A percentile compares a stretch with the other conserved stretches of the same genome.
phyloP scores from a whole-genome alignment of 768 basidiomycete species.

The Filobasidium wieringae region DNA sequence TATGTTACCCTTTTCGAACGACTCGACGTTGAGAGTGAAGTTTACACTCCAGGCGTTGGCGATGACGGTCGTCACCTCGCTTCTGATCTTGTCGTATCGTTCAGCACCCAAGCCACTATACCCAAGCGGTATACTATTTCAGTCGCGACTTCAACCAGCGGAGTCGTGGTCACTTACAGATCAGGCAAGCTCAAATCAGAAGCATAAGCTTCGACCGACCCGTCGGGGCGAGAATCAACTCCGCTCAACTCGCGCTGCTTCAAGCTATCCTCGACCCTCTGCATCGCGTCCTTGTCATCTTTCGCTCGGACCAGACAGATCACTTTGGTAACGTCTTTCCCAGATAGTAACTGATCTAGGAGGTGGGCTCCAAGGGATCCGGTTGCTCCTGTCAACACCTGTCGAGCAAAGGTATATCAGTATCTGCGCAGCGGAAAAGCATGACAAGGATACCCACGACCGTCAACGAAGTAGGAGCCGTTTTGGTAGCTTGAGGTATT shows the following conservation, averaged over 20 bases:
- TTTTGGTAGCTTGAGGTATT: no score
- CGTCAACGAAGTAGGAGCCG: no score
- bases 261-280: conserved; percentile 41
- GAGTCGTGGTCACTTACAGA: conserved; percentile 42
- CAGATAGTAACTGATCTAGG: conserved; percentile 43
- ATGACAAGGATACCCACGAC: no score
- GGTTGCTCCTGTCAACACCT: conserved; percentile 49
- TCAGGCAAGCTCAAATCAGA: conserved; percentile 41
- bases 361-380: conserved; percentile 50
- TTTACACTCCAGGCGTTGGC: conserved; percentile 54
- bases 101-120: no score
- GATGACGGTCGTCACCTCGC: conserved; percentile 43
- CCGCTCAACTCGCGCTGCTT: no score
- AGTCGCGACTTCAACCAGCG: no score
- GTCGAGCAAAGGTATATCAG: no score
- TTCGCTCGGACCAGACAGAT: conserved; percentile 48
- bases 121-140: no score
- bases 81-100: conserved; percentile 41
- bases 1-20: conserved; percentile 48
- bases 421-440: no score
- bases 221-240: not conserved
- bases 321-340: conserved; percentile 41
- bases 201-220: conserved; percentile 40
- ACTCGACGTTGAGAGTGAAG: conserved; percentile 47
- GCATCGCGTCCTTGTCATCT: conserved; percentile 42